These are phyloP conservation scores for Sporothrix protearum DNA, from an alignment of 2,329 filamentous ascomycete species.

Conservation along the genomic window DNA sequence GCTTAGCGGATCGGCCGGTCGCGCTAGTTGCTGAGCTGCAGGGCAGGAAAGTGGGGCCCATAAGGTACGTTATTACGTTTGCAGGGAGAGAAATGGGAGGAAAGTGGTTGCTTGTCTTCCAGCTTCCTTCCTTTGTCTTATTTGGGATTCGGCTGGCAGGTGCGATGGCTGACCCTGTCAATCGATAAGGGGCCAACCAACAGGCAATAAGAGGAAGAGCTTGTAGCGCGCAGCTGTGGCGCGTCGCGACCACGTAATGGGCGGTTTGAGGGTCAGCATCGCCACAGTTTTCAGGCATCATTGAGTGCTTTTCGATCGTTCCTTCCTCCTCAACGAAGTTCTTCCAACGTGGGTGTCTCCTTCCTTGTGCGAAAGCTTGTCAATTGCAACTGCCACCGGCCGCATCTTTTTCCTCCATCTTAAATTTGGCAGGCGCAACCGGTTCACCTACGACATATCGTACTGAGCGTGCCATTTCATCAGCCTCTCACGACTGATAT, in stretches of 20 bases:
- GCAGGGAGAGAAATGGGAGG: slow-evolving; percentile 5
- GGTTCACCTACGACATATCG: background rate
- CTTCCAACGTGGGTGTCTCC: background rate
- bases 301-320: background rate
- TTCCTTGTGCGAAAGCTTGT: background rate
- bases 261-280: background rate
- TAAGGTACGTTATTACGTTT: no score
- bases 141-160: background rate
- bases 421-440: background rate
- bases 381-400: background rate
- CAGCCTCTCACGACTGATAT: background rate
- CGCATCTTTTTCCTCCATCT: background rate
- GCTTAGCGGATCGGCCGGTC: slow-evolving; percentile 25
- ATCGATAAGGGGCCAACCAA: slow-evolving; percentile 1
- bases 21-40: slow-evolving; percentile 25
- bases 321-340: background rate
- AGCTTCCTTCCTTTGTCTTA: background rate
- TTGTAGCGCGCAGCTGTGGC: background rate
- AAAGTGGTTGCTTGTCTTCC: background rate
- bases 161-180: background rate
- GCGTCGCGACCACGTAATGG: background rate
- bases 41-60: slow-evolving; percentile 18
- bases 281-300: background rate
- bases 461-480: background rate
- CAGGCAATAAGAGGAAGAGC: background rate